phyloP scores from a whole-genome alignment of 192 early-diverging fungal species.

The Coemansia sp. region DNA sequence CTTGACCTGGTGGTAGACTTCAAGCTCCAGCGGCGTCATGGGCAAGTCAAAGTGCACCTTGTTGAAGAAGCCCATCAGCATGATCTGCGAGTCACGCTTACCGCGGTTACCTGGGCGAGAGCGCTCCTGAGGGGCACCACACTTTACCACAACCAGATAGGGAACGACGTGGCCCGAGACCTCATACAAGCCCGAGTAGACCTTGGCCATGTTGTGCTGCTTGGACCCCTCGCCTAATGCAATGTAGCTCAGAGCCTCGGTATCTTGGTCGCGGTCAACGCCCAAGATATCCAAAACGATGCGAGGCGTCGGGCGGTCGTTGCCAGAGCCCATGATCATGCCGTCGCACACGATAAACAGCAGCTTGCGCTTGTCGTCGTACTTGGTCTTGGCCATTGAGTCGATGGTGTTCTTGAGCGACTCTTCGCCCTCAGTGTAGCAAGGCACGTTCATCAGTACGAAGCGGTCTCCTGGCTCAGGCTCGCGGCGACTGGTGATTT shows the following conservation, averaged over 20 bases:
- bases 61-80: conserved; percentile 97
- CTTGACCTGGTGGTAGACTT: conserved; percentile 99
- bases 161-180: conserved; percentile 89
- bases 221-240: conserved; percentile 86
- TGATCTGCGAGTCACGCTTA: conserved; percentile 98
- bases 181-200: conserved; percentile 97
- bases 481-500: conserved; percentile 70
- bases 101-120: conserved; percentile 93
- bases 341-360: conserved; percentile 96
- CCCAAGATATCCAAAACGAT: conserved; percentile 97
- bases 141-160: conserved; percentile 93
- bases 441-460: conserved; percentile 91
- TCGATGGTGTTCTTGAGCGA: conserved; percentile 91
- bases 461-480: conserved; percentile 88
- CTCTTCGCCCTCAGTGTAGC: conserved; percentile 97
- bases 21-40: conserved; percentile 95
- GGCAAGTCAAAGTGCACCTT: conserved; percentile 91
- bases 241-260: conserved; percentile 83
- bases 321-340: conserved; percentile 95
- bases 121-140: conserved; percentile 80
- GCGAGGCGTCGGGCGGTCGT: conserved; percentile 93
- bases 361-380: conserved; percentile 98
- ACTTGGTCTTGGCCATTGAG: conserved; percentile 83
- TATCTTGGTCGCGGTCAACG: conserved; percentile 77
- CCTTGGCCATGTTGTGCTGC: conserved; percentile 95